Conservation (phyloP, 495 filamentous ascomycete genomes). For the Penicilliopsis zonata region DNA sequence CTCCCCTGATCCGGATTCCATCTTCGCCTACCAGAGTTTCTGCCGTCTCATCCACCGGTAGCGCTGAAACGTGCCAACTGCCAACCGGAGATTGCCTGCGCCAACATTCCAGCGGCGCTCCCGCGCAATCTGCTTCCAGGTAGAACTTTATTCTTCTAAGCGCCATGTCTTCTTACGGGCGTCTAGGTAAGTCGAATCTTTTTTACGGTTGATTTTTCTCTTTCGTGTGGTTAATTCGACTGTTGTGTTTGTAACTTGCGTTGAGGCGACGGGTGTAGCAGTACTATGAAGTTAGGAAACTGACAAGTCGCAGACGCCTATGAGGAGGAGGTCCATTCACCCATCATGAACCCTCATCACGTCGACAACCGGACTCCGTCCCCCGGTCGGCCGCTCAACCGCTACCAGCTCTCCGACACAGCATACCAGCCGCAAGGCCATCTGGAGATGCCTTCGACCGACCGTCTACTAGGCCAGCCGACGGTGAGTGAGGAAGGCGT, state of each 20-base stretch:
- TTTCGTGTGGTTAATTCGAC: no score
- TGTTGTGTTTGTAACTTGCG: no score
- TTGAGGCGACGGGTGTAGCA: no score
- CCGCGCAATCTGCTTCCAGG: slow-evolving; percentile 22
- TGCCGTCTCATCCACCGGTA: no score
- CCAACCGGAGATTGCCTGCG: no score
- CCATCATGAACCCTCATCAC: slow-evolving; percentile 38
- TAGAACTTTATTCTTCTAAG: slow-evolving; percentile 10
- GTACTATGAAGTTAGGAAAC: no score
- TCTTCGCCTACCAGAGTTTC: no score
- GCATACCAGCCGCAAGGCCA: slow-evolving; percentile 41
- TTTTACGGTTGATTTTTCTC: slow-evolving; percentile 8
- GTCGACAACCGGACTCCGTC: slow-evolving; percentile 43
- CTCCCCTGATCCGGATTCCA: no score
- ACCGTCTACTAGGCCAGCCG: slow-evolving; percentile 59
- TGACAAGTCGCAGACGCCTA: slow-evolving; percentile 26
- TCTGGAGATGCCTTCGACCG: slow-evolving; percentile 60
- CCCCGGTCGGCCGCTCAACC: slow-evolving; percentile 45
- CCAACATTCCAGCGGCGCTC: slow-evolving; percentile 18
- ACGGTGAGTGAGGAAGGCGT: slow-evolving; percentile 40
- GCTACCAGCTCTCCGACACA: slow-evolving; percentile 62
- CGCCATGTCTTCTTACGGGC: slow-evolving; percentile 52
- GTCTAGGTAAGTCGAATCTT: slow-evolving; percentile 46
- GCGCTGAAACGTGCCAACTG: no score
- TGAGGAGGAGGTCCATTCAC: slow-evolving; percentile 51